Conservation (phyloP, 163 green algal species). For the Scenedesmus sp. region DNA sequence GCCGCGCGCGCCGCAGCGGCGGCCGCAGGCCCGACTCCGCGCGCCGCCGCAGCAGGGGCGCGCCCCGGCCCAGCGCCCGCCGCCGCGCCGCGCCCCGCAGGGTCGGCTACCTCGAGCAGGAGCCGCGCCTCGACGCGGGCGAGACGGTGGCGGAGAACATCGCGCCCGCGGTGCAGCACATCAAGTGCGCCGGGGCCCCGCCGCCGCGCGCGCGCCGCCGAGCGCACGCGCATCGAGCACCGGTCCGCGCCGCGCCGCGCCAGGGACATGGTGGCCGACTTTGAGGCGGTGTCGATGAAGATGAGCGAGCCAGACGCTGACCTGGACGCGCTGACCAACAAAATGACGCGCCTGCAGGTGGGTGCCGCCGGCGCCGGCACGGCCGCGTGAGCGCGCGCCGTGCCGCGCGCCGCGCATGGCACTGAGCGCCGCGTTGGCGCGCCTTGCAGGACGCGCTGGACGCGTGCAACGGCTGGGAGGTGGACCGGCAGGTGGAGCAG, state of each 20-base stretch:
- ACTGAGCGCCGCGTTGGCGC: background rate
- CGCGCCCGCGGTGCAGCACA: slow-evolving; percentile 55
- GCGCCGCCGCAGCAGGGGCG: no score
- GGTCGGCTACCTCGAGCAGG: slow-evolving; percentile 80
- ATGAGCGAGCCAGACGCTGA: slow-evolving; percentile 78
- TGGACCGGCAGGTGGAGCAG: slow-evolving; percentile 68
- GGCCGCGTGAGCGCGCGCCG: no score
- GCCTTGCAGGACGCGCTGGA: slow-evolving; percentile 62
- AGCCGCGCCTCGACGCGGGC: slow-evolving; percentile 79
- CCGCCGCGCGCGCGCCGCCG: no score
- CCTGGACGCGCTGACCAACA: slow-evolving; percentile 75
- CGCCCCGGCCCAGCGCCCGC: no score
- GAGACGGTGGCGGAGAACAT: slow-evolving; percentile 77
- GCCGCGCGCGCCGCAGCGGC: no score
- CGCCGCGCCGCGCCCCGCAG: slow-evolving; percentile 30
- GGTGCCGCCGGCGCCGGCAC: no score
- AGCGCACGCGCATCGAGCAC: no score
- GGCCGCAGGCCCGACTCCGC: no score
- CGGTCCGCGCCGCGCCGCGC: background rate
- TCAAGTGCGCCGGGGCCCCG: slow-evolving; percentile 49
- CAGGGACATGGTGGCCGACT: slow-evolving; percentile 64
- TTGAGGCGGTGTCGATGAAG: slow-evolving; percentile 68
- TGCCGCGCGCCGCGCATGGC: no score
- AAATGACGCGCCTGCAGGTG: slow-evolving; percentile 81
- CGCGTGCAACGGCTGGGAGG: slow-evolving; percentile 82